Percentiles rank a stretch among this genome's conserved stretches.
These are phyloP conservation scores for Russula foetens DNA, from an alignment of 768 basidiomycete genomes.

Conservation along the genomic window DNA sequence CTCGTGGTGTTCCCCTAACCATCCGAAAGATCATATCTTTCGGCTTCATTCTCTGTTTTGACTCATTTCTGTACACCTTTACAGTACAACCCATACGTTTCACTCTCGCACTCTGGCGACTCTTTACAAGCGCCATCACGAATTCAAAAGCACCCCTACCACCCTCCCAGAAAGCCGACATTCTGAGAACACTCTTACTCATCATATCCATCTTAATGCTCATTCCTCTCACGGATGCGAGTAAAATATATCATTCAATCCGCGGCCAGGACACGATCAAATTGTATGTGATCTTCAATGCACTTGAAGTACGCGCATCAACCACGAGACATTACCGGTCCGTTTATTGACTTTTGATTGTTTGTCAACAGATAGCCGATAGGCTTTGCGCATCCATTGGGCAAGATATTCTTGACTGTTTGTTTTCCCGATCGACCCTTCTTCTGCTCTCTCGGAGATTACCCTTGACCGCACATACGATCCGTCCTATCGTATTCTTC, in stretches of 20 bases:
- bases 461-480: conserved; percentile 52
- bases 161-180: conserved; percentile 87
- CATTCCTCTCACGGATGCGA: conserved; percentile 82
- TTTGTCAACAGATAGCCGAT: conserved; percentile 72
- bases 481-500: conserved; percentile 82
- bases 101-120: conserved; percentile 50
- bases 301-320: conserved; percentile 71
- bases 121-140: conserved; percentile 42
- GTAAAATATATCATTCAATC: conserved; percentile 96
- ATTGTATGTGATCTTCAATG: conserved; percentile 98
- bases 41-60: conserved; percentile 88
- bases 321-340: background rate
- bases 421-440: conserved; percentile 90
- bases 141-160: conserved; percentile 49
- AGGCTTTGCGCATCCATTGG: conserved; percentile 92
- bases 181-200: conserved; percentile 75
- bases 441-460: conserved; percentile 58
- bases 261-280: conserved; percentile 98
- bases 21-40: conserved; percentile 72
- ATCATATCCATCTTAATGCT: conserved; percentile 66
- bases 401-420: conserved; percentile 92
- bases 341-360: background rate
- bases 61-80: conserved; percentile 96
- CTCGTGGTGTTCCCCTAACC: background rate
- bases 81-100: conserved; percentile 94